Evolutionary conservation across 1,284 basidiomycete species (phyloP), one percentile per base, ranked within the genome.

Genomic region (Coniferiporia weirii): DNA sequence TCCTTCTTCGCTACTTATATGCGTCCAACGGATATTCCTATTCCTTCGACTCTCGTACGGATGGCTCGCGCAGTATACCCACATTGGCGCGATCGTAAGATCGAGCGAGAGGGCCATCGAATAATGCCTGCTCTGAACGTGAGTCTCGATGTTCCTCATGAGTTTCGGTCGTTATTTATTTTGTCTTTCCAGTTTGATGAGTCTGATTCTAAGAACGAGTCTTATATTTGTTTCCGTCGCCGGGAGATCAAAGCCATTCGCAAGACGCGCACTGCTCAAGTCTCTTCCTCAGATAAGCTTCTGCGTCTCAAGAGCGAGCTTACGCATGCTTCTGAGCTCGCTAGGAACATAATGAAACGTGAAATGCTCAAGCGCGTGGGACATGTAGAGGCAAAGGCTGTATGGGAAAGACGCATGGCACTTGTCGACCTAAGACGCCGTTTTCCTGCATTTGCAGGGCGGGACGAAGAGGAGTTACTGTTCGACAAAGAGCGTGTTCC

Each of bases 181-280:
- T 54, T 15, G 2, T 34, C 13, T 62, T 35, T 62, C 1, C 67
- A 95, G 91, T 87, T 84, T 64, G 95, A 99, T 71, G 96, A 98
- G 75, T 83, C 89, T 40, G 96, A 98, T 72, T 86, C 89, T 55
- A 74, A 76, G 61, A 95, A 93, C 61, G 95, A 98, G 69, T 97
- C 97, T 0, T 99, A 98, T 65, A 93, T 98, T 54, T 99, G 97
- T 74, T 99, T 99, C 82, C 87, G 97, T 45, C 83, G 96, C 57
- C 87, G 95, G 61, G 96, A 99, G 69, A 91, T 92, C 71, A 98
- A 98, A 71, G 87, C 91, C 12, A 84, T 94, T 22, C 87, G 96
- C 61, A 98, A 99, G 76, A 99, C 96, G 0, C 87, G 95, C 22
- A 88, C 93, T 8, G 90, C 90, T 1, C 94, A 97, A 68, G 86